These are phyloP conservation scores for Leccinum laetum DNA, from an alignment of 1,284 basidiomycete species.

Conservation along the genomic window DNA sequence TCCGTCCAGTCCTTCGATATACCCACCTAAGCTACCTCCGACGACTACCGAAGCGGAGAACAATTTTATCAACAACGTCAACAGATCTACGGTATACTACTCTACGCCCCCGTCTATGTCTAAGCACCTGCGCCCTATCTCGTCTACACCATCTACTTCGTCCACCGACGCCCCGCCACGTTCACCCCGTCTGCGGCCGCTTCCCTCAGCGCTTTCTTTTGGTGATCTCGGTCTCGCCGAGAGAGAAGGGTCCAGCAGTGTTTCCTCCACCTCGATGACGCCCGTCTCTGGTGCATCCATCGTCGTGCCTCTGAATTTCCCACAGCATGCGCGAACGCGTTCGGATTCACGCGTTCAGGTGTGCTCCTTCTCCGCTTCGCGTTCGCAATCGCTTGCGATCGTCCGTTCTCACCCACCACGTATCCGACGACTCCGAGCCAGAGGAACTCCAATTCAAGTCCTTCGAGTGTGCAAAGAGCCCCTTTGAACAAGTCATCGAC, in stretches of 20 bases:
- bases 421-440: conserved; percentile 68
- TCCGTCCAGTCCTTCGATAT: conserved; percentile 19
- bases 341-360: background rate
- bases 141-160: background rate
- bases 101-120: background rate
- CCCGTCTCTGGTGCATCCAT: background rate
- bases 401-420: conserved; percentile 42
- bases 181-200: conserved; percentile 29
- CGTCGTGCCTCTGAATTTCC: background rate
- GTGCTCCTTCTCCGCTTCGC: background rate
- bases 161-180: conserved; percentile 35
- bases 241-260: background rate
- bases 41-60: conserved; percentile 2
- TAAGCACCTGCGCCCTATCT: background rate
- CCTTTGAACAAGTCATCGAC: no score
- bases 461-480: conserved; percentile 41
- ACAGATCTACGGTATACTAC: background rate
- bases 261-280: background rate
- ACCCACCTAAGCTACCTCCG: conserved; percentile 12
- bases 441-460: conserved; percentile 42
- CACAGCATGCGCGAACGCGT: background rate
- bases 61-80: background rate
- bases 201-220: conserved; percentile 6
- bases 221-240: conserved; percentile 1
- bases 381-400: background rate